These are phyloP conservation scores for Carallia brachiata DNA, from an alignment of 345 rosid genomes.

Conservation along the genomic window DNA sequence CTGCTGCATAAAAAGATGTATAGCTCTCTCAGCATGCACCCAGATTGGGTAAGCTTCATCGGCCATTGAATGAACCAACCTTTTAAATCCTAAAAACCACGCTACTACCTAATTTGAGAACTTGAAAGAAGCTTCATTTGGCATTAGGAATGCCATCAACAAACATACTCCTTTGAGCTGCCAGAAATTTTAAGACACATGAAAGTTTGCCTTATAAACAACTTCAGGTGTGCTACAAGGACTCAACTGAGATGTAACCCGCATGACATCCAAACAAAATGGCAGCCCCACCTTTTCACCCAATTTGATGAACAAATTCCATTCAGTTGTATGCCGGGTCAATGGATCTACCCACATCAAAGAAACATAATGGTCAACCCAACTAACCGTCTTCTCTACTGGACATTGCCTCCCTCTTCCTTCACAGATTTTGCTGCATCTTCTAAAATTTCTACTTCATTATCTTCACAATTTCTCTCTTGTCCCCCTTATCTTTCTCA, in stretches of 20 bases:
- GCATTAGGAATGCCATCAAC: too few species aligned
- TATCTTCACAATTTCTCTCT: conserved; percentile 13
- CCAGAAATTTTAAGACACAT: not conserved
- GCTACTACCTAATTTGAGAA: too few species aligned
- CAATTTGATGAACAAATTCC: not conserved
- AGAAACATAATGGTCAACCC: conserved; percentile 12
- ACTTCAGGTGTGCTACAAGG: not conserved
- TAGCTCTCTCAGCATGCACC: too few species aligned
- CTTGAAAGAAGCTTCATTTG: too few species aligned
- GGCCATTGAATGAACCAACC: too few species aligned
- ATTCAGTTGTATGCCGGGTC: not conserved
- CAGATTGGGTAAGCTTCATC: too few species aligned
- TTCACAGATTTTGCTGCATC: conserved; percentile 4
- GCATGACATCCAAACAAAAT: not conserved
- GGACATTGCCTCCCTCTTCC: conserved; percentile 11
- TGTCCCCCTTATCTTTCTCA: conserved; percentile 10
- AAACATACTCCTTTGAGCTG: not conserved
- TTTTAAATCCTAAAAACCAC: too few species aligned
- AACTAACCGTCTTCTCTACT: conserved; percentile 10
- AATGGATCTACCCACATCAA: conserved; percentile 7
- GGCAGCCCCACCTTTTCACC: not conserved
- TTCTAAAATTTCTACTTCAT: conserved; percentile 9
- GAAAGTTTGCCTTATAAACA: not conserved
- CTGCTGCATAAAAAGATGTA: not conserved
- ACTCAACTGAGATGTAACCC: not conserved